Conservation (phyloP, 176 grass and related monocot genomes). For the Pontederia paniculata region DNA sequence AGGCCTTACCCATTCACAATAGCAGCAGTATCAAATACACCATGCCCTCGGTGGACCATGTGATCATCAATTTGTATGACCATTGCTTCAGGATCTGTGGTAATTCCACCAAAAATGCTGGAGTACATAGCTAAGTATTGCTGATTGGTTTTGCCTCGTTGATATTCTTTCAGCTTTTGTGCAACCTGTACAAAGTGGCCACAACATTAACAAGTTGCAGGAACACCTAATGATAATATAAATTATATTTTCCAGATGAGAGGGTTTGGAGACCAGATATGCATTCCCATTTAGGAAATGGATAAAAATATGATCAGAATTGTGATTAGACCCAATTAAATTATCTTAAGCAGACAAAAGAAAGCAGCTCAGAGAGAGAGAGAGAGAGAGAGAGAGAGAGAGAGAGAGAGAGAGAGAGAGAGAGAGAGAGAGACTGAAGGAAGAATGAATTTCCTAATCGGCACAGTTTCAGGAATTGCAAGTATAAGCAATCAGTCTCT, state of each 20-base stretch:
- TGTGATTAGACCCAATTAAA: no score
- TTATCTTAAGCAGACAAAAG: no score
- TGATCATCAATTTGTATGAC: constrained; percentile 73
- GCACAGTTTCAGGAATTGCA: no score
- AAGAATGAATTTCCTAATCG: no score
- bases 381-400: no score
- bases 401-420: no score
- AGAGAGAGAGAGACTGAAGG: no score
- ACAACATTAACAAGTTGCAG: not conserved
- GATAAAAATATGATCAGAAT: no score
- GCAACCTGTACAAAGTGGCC: constrained; percentile 21
- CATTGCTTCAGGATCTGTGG: constrained; percentile 76
- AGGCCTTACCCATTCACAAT: constrained; percentile 57
- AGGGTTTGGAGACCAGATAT: not conserved
- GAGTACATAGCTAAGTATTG: constrained; percentile 75
- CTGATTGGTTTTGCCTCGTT: constrained; percentile 4
- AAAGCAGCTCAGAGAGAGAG: no score
- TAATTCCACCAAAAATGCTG: constrained; percentile 60
- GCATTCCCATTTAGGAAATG: no score
- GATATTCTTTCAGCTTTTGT: constrained; percentile 40
- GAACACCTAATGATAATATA: not conserved
- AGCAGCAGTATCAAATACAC: constrained; percentile 94
- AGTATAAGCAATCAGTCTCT: no score
- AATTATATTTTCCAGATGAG: not conserved
- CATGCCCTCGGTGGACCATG: constrained; percentile 90